Evolutionary conservation across 2,329 filamentous ascomycete species (phyloP).

Genomic region (Neopestalotiopsis rosae): DNA sequence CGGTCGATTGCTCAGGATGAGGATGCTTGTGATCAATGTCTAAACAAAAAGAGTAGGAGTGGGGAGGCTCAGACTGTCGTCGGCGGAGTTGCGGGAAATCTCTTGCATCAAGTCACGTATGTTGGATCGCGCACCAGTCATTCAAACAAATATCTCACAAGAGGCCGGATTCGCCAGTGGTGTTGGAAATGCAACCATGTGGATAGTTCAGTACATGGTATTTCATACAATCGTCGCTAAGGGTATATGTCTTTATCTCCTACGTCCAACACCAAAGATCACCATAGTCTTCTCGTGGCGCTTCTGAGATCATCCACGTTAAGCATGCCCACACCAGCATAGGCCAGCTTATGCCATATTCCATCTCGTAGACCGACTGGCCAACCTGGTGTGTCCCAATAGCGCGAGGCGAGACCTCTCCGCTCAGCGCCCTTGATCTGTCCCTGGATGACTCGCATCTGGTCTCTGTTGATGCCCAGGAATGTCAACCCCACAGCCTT

Average conservation of each 20-base stretch:
- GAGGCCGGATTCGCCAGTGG: too few relatives aligned
- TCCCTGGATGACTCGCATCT: conserved; percentile 46
- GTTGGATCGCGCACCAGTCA: too few relatives aligned
- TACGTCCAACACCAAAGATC: neutral
- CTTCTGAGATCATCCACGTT: conserved; percentile 66
- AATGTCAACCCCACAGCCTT: conserved; percentile 53
- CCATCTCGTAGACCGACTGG: conserved; percentile 57
- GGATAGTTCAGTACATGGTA: neutral
- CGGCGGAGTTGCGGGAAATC: too few relatives aligned
- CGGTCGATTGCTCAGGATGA: too few relatives aligned
- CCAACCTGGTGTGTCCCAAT: conserved; percentile 66
- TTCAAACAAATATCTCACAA: too few relatives aligned
- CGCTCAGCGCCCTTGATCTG: conserved; percentile 50
- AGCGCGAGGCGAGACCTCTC: conserved; percentile 60
- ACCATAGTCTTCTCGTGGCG: conserved; percentile 48
- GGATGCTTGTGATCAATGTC: too few relatives aligned
- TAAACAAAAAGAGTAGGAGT: too few relatives aligned
- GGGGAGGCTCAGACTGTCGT: too few relatives aligned
- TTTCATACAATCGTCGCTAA: neutral
- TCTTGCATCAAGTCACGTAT: too few relatives aligned
- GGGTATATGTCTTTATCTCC: neutral
- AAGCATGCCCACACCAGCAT: conserved; percentile 64
- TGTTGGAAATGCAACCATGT: neutral
- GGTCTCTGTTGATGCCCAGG: conserved; percentile 44
- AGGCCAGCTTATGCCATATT: conserved; percentile 60